A percentile compares a stretch with the other conserved stretches of the same genome.
These are phyloP conservation scores for Eucalyptus paniculata DNA, from an alignment of 345 rosid species.

Conservation along the genomic window DNA sequence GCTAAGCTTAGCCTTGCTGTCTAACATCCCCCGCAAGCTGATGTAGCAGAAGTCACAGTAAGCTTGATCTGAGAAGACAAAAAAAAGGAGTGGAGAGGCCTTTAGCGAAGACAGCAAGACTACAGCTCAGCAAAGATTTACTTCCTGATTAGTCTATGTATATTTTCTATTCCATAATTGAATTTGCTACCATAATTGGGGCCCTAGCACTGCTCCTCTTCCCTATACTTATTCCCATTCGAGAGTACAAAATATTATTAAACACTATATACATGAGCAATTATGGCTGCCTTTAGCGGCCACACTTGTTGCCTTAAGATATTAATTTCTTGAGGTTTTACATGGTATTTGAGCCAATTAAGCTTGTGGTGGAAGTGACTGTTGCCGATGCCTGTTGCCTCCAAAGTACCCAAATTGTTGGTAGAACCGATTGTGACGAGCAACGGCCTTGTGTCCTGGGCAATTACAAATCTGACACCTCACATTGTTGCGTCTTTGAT, in stretches of 20 bases:
- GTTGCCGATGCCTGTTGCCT: not conserved
- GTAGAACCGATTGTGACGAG: not conserved
- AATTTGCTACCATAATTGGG: not conserved
- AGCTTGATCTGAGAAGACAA: too few relatives aligned
- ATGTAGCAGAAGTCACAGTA: too few relatives aligned
- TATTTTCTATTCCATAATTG: not conserved
- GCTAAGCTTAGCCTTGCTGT: too few relatives aligned
- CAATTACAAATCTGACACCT: not conserved
- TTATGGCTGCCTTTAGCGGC: not conserved
- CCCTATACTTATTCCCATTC: not conserved
- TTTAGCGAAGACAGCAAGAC: not conserved
- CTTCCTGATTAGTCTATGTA: not conserved
- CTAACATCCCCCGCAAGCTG: too few relatives aligned
- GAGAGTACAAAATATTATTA: not conserved
- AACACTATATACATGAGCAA: not conserved
- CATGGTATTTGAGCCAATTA: not conserved
- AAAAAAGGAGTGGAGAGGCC: not conserved
- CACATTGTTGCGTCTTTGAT: not conserved
- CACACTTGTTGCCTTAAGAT: not conserved
- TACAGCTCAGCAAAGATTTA: not conserved
- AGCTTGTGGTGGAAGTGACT: not conserved
- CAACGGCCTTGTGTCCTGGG: rapidly evolving
- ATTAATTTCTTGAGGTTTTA: not conserved
- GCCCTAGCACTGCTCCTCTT: not conserved
- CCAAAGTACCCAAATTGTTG: not conserved